phyloP scores from a whole-genome alignment of 163 green algal genomes.

The Picocystis sp. region DNA sequence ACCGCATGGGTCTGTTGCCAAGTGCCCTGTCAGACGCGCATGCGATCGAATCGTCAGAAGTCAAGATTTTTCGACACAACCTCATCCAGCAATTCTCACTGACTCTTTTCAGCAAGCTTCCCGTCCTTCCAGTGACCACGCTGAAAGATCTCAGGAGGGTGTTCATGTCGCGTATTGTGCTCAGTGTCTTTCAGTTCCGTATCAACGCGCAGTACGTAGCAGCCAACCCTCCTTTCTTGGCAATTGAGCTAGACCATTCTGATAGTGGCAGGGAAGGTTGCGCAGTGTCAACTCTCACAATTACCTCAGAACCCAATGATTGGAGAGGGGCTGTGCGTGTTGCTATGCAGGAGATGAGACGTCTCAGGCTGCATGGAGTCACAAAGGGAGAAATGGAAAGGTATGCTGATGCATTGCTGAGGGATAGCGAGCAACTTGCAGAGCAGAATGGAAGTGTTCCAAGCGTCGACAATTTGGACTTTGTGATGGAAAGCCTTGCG shows the following conservation, averaged over 20 bases:
- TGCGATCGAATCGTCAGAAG: constrained; percentile 3
- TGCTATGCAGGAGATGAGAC: constrained; percentile 68
- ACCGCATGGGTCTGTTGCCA: no score
- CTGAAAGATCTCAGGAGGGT: constrained; percentile 42
- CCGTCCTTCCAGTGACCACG: constrained; percentile 43
- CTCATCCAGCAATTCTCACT: constrained; percentile 88
- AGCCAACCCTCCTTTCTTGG: constrained; percentile 53
- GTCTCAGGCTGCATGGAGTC: constrained; percentile 74
- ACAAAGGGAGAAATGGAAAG: constrained; percentile 68
- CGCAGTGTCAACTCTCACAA: constrained; percentile 76
- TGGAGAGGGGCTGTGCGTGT: constrained; percentile 65
- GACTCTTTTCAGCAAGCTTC: constrained; percentile 91
- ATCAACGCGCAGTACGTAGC: constrained; percentile 51
- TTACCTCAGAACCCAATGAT: constrained; percentile 73
- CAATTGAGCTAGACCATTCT: constrained; percentile 71
- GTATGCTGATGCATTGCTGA: constrained; percentile 57
- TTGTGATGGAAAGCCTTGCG: constrained; percentile 91
- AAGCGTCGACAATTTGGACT: constrained; percentile 83
- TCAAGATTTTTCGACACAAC: constrained; percentile 78
- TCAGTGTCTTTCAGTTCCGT: constrained; percentile 78
- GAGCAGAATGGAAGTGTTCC: constrained; percentile 42
- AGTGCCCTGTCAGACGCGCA: background rate
- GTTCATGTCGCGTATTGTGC: constrained; percentile 57
- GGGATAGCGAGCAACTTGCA: constrained; percentile 51
- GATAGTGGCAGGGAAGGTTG: constrained; percentile 83